Percentiles rank a stretch among this genome's conserved stretches.
These are phyloP conservation scores for Inga leiocalycina DNA, from an alignment of 306 rosid genomes.

Conservation along the genomic window DNA sequence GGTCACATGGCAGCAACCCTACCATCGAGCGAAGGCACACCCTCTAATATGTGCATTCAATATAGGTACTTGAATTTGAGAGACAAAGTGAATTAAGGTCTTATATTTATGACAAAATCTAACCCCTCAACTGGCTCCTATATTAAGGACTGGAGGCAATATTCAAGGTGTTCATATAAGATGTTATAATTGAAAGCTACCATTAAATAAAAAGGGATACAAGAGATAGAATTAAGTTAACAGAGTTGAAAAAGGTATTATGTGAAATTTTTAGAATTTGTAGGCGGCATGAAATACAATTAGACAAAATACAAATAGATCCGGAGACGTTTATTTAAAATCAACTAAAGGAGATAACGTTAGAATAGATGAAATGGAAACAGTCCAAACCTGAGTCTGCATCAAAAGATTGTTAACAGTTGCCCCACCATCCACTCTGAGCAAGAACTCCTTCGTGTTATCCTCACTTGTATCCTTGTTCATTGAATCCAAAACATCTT, in stretches of 20 bases:
- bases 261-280: not conserved
- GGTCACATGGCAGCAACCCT: too few species aligned
- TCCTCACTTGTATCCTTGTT: slow-evolving; percentile 59
- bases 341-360: slow-evolving; percentile 12
- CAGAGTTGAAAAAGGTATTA: not conserved
- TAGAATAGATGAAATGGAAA: slow-evolving; percentile 9
- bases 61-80: too few species aligned
- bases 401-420: slow-evolving; percentile 74
- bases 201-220: not conserved
- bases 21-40: too few species aligned
- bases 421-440: slow-evolving; percentile 93
- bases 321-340: not conserved
- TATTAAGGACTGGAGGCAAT: too few species aligned
- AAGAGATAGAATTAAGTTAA: not conserved
- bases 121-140: too few species aligned
- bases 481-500: slow-evolving; percentile 89
- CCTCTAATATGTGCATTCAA: too few species aligned
- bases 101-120: too few species aligned
- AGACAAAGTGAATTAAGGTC: too few species aligned
- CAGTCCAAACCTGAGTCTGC: slow-evolving; percentile 86
- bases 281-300: not conserved
- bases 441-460: slow-evolving; percentile 53
- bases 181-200: not conserved
- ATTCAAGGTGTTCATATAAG: not conserved
- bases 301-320: not conserved